These are phyloP conservation scores for Aquanectria penicillioides DNA, from an alignment of 2,329 filamentous ascomycete genomes.

Conservation along the genomic window DNA sequence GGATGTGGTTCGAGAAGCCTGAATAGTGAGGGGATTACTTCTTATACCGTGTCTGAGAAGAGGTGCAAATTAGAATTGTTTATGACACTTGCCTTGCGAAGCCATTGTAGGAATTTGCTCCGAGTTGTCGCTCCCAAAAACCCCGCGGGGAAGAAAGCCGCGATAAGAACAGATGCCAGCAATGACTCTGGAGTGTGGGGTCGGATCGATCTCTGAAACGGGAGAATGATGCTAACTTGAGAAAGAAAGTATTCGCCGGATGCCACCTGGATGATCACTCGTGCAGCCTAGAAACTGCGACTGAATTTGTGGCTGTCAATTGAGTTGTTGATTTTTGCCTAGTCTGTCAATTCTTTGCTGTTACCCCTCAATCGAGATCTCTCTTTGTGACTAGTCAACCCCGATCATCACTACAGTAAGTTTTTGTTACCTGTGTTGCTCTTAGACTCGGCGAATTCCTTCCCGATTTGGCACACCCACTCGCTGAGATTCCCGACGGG, in stretches of 20 bases:
- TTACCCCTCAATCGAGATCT: too few relatives aligned
- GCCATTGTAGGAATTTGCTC: background rate
- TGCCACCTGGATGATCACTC: background rate
- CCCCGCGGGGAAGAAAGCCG: slow-evolving; percentile 12
- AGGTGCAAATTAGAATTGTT: too few relatives aligned
- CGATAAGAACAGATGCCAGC: background rate
- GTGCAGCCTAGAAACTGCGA: background rate
- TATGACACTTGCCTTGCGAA: background rate
- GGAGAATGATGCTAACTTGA: background rate
- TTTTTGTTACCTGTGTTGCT: background rate
- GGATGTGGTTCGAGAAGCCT: background rate
- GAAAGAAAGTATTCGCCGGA: background rate
- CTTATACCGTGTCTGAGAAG: too few relatives aligned
- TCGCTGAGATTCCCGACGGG: background rate
- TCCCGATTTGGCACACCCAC: background rate
- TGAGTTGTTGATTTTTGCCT: too few relatives aligned
- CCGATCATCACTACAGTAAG: too few relatives aligned
- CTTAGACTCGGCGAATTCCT: background rate
- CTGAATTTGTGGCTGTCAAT: background rate
- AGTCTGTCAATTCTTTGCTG: background rate
- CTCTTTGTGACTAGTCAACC: too few relatives aligned
- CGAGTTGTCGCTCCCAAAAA: too few relatives aligned
- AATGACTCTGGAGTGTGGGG: background rate
- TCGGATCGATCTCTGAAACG: background rate
- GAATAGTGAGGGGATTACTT: slow-evolving; percentile 1